Evolutionary conservation across 2,329 filamentous ascomycete genomes (phyloP).

Genomic region (Phyllosticta citriasiana): DNA sequence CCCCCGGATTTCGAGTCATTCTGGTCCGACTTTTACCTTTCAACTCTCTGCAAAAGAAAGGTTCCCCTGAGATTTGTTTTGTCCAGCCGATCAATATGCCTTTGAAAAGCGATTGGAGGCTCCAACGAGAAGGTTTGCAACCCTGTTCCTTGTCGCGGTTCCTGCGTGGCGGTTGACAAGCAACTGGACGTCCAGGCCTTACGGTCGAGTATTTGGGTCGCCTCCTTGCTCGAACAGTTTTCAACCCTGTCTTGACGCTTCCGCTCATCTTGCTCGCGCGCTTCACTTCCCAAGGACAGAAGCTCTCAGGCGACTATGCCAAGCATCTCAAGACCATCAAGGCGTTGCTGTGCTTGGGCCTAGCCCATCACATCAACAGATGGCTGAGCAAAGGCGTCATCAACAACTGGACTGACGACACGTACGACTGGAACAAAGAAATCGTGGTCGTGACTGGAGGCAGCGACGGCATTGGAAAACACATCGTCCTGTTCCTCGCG

Average conservation of each 20-base stretch:
- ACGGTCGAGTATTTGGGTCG: conserved; percentile 48
- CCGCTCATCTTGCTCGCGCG: conserved; percentile 53
- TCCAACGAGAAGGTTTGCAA: conserved; percentile 28
- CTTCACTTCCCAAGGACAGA: conserved; percentile 52
- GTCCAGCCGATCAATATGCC: conserved; percentile 15
- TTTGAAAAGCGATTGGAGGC: conserved; percentile 24
- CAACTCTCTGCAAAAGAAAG: too few species aligned
- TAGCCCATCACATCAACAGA: conserved; percentile 39
- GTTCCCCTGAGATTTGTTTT: conserved; percentile 7
- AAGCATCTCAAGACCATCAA: conserved; percentile 44
- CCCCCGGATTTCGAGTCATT: too few species aligned
- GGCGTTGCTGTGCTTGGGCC: conserved; percentile 42
- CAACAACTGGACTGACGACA: conserved; percentile 44
- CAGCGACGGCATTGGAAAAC: conserved; percentile 60
- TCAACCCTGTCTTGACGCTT: conserved; percentile 56
- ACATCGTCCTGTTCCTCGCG: conserved; percentile 55
- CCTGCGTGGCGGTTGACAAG: neutral
- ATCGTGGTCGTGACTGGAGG: conserved; percentile 67
- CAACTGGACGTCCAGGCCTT: conserved; percentile 15
- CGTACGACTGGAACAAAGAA: conserved; percentile 58
- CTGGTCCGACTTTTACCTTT: too few species aligned
- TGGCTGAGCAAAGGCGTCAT: conserved; percentile 42
- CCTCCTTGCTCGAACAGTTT: conserved; percentile 48
- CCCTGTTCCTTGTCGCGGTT: neutral
- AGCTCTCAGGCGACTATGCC: conserved; percentile 45